Evolutionary conservation across 2,329 filamentous ascomycete species (phyloP), one percentile per base, ranked within the genome.

Genomic region (Verticillium alfalfae): DNA sequence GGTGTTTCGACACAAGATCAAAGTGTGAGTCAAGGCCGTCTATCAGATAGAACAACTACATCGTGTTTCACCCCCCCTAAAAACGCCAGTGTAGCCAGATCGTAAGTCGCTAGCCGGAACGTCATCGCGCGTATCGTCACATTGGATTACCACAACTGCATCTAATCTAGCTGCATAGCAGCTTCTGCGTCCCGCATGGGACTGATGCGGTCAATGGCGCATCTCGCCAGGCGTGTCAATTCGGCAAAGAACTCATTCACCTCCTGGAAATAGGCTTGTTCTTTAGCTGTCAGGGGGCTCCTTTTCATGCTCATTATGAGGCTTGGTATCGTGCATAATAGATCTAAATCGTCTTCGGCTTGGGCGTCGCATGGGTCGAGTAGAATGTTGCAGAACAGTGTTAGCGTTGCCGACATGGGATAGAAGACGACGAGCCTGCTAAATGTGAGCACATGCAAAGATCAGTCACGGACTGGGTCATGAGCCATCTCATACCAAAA

Each of bases 401-500:
- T 78, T 60, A 85, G 72, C 15, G 84, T 72, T 1, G 84, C 83
- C 0, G 81, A 79, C 60, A 84, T 79, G 1, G 84, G 83, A 60
- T 86, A 86, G 66, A 84, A 86, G 2, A 84, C 73, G 3, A 85
- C 69, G n/a, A 79, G 70, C 82, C 84, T 85, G 13, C 2, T 60
- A 4, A 5, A 9, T 0, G 16, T 61, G 13, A 60, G 60, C 13
- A 7, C 22, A 15, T 12, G 4, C 16, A 3, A 15, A 13, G 8
- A 1, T 34, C 45, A 3, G 16, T n/a, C 16, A 45, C 7, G 26
- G 26, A 31, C 2, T 31, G 5, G 26, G 26, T 18, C 10, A 6
- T 31, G 15, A 4, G 18, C 12, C 22, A 26, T 15, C 10, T 66
- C 76, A 65, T 70, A 83, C 81, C 81, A 84, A 64, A 85, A 84